Conservation (phyloP, 768 basidiomycete species). For the Leccinum ochraceum region DNA sequence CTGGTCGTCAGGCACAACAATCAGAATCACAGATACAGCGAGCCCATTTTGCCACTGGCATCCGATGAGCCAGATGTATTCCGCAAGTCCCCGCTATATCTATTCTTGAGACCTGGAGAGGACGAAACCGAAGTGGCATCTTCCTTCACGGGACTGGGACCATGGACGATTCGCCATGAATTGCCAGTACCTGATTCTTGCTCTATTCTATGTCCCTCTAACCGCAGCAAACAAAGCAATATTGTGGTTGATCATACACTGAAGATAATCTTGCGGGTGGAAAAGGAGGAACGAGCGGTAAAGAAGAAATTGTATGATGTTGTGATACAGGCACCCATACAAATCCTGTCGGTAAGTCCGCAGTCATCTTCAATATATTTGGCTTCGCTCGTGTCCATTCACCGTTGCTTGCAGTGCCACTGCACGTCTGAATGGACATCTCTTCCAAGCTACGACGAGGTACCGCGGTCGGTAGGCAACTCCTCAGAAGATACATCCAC, state of each 20-base stretch:
- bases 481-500: conserved; percentile 13
- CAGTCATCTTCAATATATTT: neutral
- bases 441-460: conserved; percentile 72
- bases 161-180: conserved; percentile 78
- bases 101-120: conserved; percentile 47
- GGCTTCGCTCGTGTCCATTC: neutral
- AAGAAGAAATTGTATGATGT: conserved; percentile 86
- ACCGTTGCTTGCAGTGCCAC: conserved; percentile 53
- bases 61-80: conserved; percentile 67
- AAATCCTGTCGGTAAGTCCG: conserved; percentile 77
- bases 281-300: conserved; percentile 70
- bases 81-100: conserved; percentile 64
- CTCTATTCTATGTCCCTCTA: conserved; percentile 68
- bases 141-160: conserved; percentile 73
- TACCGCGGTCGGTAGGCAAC: conserved; percentile 8
- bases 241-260: conserved; percentile 75
- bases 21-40: conserved; percentile 46
- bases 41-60: conserved; percentile 75
- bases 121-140: conserved; percentile 60
- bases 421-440: conserved; percentile 80
- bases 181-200: conserved; percentile 71
- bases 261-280: conserved; percentile 81
- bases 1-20: conserved; percentile 53
- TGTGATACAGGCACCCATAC: conserved; percentile 80
- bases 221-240: conserved; percentile 54